A percentile compares a stretch with the other conserved stretches of the same genome.
These are phyloP conservation scores for Neurospora sp. DNA, from an alignment of 495 filamentous ascomycete species.

Conservation along the genomic window DNA sequence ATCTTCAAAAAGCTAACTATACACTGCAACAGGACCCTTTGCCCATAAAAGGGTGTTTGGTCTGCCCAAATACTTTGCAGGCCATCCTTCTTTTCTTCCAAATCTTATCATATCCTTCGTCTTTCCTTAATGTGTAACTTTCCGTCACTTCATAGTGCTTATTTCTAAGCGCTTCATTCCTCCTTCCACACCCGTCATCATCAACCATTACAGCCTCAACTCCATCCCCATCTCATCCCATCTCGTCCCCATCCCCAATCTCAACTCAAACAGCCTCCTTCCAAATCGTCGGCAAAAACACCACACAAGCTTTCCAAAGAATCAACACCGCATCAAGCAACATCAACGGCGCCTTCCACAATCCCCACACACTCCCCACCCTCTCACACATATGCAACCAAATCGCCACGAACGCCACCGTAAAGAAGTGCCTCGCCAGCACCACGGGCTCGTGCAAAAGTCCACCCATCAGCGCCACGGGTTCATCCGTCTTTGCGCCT, in stretches of 20 bases:
- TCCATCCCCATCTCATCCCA: background rate
- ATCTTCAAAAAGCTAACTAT: background rate
- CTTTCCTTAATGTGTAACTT: background rate
- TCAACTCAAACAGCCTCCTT: slow-evolving; percentile 32
- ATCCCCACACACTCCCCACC: slow-evolving; percentile 17
- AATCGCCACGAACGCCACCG: slow-evolving; percentile 80
- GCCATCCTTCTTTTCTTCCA: background rate
- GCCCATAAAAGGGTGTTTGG: background rate
- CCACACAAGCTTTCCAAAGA: slow-evolving; percentile 79
- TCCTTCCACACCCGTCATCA: background rate
- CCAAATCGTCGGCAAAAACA: slow-evolving; percentile 78
- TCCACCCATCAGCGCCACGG: slow-evolving; percentile 74
- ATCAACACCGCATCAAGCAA: slow-evolving; percentile 53
- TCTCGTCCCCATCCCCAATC: background rate
- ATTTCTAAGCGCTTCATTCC: background rate
- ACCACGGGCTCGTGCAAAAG: slow-evolving; percentile 67
- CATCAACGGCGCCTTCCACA: slow-evolving; percentile 50
- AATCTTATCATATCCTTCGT: background rate
- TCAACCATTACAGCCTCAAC: background rate
- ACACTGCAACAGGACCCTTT: background rate
- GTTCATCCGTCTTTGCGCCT: slow-evolving; percentile 50
- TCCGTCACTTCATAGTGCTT: background rate
- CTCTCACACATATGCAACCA: slow-evolving; percentile 56
- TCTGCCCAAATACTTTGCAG: background rate
- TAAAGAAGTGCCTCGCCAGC: slow-evolving; percentile 88